Evolutionary conservation across 1,139 yeast genomes (phyloP).

Genomic region (Citeromyces siamensis): DNA sequence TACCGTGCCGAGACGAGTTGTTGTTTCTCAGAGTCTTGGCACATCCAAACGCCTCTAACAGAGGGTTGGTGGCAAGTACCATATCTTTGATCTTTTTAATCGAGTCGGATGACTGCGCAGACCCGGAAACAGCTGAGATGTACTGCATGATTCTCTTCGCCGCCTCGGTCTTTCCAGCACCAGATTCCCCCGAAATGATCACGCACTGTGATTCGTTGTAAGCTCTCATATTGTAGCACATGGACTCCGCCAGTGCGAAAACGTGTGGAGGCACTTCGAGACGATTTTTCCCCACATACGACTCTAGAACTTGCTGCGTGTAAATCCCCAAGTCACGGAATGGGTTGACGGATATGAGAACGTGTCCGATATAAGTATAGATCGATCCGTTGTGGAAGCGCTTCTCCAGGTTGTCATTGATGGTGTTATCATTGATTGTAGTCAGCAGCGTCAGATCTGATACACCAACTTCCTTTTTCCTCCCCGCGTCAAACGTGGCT

Average conservation of each 20-base stretch:
- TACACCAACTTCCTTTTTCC: conserved; percentile 95
- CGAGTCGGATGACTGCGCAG: conserved; percentile 35
- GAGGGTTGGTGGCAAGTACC: conserved; percentile 96
- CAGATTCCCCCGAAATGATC: conserved; percentile 96
- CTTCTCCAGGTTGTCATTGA: conserved; percentile 83
- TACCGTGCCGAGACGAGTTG: conserved; percentile 96
- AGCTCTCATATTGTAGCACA: conserved; percentile 92
- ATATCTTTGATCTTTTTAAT: conserved; percentile 88
- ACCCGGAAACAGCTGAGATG: conserved; percentile 75
- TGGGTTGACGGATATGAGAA: conserved; percentile 91
- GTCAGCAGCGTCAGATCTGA: conserved; percentile 86
- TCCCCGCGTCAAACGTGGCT: conserved; percentile 81
- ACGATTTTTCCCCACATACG: conserved; percentile 85
- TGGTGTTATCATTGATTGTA: conserved; percentile 83
- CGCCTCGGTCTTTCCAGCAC: conserved; percentile 98
- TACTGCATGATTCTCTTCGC: conserved; percentile 98
- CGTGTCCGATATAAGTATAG: conserved; percentile 83
- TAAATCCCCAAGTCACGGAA: conserved; percentile 94
- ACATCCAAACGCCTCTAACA: conserved; percentile 95
- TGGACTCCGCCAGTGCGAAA: conserved; percentile 92
- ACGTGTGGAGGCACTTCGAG: conserved; percentile 99
- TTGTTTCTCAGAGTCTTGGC: conserved; percentile 95
- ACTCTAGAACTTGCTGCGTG: conserved; percentile 59
- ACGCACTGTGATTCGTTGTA: conserved; percentile 96
- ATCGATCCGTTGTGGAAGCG: conserved; percentile 84